These are phyloP conservation scores for Helicocarpus griseus DNA, from an alignment of 2,329 filamentous ascomycete genomes.

Conservation along the genomic window DNA sequence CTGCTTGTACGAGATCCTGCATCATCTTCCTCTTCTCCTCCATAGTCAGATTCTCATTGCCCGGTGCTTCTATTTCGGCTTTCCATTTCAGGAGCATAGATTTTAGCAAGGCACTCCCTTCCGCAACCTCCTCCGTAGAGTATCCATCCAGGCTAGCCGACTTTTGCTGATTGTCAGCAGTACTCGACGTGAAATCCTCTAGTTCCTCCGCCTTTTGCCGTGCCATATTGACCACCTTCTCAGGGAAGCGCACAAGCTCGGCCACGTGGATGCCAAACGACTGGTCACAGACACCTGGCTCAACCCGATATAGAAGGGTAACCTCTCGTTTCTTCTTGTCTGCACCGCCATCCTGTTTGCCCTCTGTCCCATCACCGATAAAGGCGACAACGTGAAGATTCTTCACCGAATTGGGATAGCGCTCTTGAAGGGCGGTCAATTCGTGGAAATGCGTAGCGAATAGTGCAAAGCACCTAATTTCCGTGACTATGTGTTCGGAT, in stretches of 20 bases:
- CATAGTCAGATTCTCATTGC: slow-evolving; percentile 47
- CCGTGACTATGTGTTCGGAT: slow-evolving; percentile 89
- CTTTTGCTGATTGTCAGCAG: slow-evolving; percentile 35
- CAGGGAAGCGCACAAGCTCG: slow-evolving; percentile 88
- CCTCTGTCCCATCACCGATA: slow-evolving; percentile 51
- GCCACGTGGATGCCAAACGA: slow-evolving; percentile 98
- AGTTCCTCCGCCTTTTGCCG: slow-evolving; percentile 96
- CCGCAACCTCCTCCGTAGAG: slow-evolving; percentile 76
- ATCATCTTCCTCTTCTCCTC: slow-evolving; percentile 71
- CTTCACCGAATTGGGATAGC: slow-evolving; percentile 68
- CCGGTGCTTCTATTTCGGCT: slow-evolving; percentile 55
- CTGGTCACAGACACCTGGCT: slow-evolving; percentile 91
- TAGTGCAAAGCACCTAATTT: slow-evolving; percentile 87
- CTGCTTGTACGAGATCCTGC: slow-evolving; percentile 65
- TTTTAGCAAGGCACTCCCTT: slow-evolving; percentile 79
- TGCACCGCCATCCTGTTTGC: slow-evolving; percentile 37
- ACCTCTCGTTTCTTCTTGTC: slow-evolving; percentile 63
- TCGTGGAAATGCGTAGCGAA: slow-evolving; percentile 99
- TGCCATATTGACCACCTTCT: slow-evolving; percentile 98
- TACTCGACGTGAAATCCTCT: slow-evolving; percentile 63
- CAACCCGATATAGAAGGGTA: slow-evolving; percentile 91
- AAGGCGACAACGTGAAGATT: slow-evolving; percentile 96
- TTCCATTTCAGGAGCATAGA: slow-evolving; percentile 79
- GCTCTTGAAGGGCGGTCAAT: slow-evolving; percentile 79
- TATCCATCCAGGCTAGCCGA: slow-evolving; percentile 39